phyloP scores from a whole-genome alignment of 768 basidiomycete genomes.

The Daedaleopsis sinensis region DNA sequence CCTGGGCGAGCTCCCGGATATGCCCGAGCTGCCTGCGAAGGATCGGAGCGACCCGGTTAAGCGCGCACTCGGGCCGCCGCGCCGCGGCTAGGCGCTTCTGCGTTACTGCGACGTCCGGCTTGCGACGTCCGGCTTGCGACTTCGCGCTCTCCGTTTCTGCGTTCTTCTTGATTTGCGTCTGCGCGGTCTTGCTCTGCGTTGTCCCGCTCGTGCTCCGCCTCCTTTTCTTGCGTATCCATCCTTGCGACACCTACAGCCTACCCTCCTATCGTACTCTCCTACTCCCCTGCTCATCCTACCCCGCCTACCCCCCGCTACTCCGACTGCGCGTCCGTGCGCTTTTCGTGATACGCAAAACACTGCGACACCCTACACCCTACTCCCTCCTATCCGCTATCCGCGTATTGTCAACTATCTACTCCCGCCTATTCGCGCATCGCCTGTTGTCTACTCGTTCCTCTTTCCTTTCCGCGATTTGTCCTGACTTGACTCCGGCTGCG shows the following conservation, averaged over 20 bases:
- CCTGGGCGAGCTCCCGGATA: neutral
- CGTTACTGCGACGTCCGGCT: too few relatives aligned
- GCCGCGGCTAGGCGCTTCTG: neutral
- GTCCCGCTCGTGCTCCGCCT: neutral
- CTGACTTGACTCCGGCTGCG: too few relatives aligned
- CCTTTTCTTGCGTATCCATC: neutral
- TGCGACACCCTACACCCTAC: neutral
- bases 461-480: too few relatives aligned
- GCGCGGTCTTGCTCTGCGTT: neutral
- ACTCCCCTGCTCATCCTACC: conserved; percentile 10
- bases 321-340: neutral
- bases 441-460: too few relatives aligned
- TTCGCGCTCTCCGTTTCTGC: neutral
- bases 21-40: conserved; percentile 20
- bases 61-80: conserved; percentile 25
- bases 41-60: conserved; percentile 26
- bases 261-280: neutral
- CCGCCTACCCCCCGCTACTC: neutral
- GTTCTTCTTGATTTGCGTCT: neutral
- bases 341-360: neutral
- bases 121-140: too few relatives aligned
- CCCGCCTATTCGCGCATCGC: too few relatives aligned
- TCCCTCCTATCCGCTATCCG: neutral
- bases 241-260: conserved; percentile 5
- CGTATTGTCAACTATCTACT: too few relatives aligned